These are phyloP conservation scores for Fusarium veterinarium DNA, from an alignment of 2,329 filamentous ascomycete species.

Conservation along the genomic window DNA sequence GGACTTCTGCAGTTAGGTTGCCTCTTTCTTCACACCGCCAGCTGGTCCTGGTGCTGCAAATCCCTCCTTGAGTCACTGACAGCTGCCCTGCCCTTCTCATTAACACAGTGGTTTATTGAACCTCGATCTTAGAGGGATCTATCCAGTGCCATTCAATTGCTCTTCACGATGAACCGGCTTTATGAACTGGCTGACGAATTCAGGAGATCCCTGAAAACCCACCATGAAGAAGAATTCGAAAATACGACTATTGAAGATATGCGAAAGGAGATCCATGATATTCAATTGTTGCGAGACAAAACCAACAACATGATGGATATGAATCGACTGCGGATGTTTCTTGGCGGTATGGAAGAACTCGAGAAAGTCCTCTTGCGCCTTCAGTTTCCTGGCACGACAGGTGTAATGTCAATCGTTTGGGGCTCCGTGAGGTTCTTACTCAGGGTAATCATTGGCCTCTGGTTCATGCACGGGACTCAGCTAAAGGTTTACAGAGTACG, in stretches of 20 bases:
- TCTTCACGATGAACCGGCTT: not conserved
- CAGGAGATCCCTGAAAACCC: not conserved
- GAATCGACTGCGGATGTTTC: slow-evolving; percentile 8
- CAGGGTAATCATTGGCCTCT: not conserved
- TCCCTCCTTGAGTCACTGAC: fast-evolving
- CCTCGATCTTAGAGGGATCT: not conserved
- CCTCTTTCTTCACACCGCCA: not conserved
- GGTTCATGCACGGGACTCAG: no score
- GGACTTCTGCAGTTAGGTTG: not conserved
- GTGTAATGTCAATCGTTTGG: not conserved
- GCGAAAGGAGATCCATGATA: not conserved
- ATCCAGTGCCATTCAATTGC: not conserved
- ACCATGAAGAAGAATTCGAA: slow-evolving; percentile 2
- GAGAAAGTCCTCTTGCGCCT: not conserved
- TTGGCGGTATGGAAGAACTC: not conserved
- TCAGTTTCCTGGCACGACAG: not conserved
- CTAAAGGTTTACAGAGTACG: not conserved
- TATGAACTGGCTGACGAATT: not conserved
- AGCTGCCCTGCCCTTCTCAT: not conserved
- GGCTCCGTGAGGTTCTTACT: not conserved
- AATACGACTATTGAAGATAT: not conserved
- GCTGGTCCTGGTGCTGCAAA: no score
- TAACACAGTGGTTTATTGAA: fast-evolving
- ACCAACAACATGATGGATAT: slow-evolving; percentile 12
- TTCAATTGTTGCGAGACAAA: not conserved